phyloP scores from a whole-genome alignment of 352 stramenopile genomes.

The Pilasporangium apinafurcum region DNA sequence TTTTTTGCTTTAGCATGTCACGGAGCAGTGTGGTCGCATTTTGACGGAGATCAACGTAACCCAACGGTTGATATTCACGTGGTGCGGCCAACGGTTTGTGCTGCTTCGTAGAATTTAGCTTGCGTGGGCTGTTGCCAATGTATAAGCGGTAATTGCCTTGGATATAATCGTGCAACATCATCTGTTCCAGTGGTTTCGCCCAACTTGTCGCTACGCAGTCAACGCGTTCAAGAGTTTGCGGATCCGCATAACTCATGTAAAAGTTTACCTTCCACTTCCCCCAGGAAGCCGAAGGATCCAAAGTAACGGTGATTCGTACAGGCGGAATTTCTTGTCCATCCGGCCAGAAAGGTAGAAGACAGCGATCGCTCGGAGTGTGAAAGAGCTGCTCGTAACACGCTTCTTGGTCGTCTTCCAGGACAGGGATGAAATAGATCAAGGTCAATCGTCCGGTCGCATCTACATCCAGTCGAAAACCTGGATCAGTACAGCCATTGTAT shows the following conservation, averaged over 20 bases:
- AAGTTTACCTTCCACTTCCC: constrained; percentile 31
- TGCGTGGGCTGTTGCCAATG: constrained; percentile 61
- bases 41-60: neutral
- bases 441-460: constrained; percentile 42
- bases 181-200: constrained; percentile 12
- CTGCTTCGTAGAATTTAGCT: constrained; percentile 24
- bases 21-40: constrained; percentile 49
- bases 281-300: constrained; percentile 25
- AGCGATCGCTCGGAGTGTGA: constrained; percentile 11
- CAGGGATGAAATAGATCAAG: constrained; percentile 59
- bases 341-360: constrained; percentile 20
- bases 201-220: constrained; percentile 29
- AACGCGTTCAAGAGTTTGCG: constrained; percentile 27
- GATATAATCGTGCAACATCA: constrained; percentile 30
- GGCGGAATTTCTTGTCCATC: constrained; percentile 34
- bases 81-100: constrained; percentile 6
- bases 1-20: constrained; percentile 39
- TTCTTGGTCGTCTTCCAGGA: constrained; percentile 19
- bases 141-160: constrained; percentile 49
- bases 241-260: constrained; percentile 50
- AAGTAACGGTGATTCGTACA: constrained; percentile 49
- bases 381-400: constrained; percentile 44
- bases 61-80: constrained; percentile 15
- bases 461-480: constrained; percentile 65
- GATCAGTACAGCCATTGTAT: constrained; percentile 51